Evolutionary conservation across 768 basidiomycete species (phyloP).

Genomic region (Candolleomyces aberdarensis): DNA sequence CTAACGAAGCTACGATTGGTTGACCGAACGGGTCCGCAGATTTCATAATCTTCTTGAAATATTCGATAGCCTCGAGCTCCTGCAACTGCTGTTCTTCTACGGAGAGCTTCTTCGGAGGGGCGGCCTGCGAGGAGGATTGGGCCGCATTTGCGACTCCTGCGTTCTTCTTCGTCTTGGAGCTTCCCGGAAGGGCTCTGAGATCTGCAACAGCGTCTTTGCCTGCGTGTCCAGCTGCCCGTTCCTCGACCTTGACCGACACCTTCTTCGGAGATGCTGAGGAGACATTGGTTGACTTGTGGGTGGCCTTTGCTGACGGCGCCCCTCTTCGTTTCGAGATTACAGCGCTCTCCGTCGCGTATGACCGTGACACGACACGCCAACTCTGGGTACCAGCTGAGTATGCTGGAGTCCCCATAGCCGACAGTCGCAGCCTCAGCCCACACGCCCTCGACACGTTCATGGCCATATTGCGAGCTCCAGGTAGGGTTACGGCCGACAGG

Average conservation of each 20-base stretch:
- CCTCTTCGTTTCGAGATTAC: conserved; percentile 1
- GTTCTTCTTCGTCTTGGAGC: neutral
- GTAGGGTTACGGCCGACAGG: neutral
- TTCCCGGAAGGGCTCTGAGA: conserved; percentile 2
- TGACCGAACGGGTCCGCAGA: conserved; percentile 43
- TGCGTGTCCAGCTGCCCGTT: conserved; percentile 4
- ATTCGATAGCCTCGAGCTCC: conserved; percentile 34
- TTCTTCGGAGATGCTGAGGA: conserved; percentile 2
- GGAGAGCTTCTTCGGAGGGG: neutral
- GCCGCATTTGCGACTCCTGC: neutral
- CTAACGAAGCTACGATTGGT: conserved; percentile 33
- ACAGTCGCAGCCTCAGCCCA: neutral
- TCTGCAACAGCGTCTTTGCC: conserved; percentile 3
- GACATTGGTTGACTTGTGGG: conserved; percentile 1
- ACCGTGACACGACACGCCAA: neutral
- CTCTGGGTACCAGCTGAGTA: neutral
- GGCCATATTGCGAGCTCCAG: neutral
- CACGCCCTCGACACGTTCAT: conserved; percentile 5
- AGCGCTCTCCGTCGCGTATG: conserved; percentile 10
- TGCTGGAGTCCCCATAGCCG: neutral
- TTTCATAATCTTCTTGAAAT: conserved; percentile 31
- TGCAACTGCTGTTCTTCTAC: conserved; percentile 31
- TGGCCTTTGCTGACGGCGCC: conserved; percentile 6
- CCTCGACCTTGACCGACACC: conserved; percentile 6
- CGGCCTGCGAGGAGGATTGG: neutral